Evolutionary conservation across 345 rosid species (phyloP), one percentile per base, ranked within the genome.

Genomic region (Laguncularia racemosa): DNA sequence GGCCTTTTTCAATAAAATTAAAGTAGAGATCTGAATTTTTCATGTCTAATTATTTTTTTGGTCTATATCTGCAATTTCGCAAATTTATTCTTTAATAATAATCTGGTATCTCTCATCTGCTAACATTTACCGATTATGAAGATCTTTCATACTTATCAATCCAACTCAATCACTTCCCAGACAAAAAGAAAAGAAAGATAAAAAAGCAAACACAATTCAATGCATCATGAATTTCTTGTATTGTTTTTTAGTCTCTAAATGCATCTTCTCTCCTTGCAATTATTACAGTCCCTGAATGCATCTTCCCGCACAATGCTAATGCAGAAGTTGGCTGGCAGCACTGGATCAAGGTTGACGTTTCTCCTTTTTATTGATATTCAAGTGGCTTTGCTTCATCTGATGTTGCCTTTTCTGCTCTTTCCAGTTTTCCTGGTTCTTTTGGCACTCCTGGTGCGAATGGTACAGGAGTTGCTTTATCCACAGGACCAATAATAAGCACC

Each of bases 261-360:
- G 93, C 92, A 45, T 85, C 80, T 43, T 87, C 99, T 23, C 86
- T 96, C 73, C 40, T 52, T 20, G 15, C 51, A 63, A 33, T 54
- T 53, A 47, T 53, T 72, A 71, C 86, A 90, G 99, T 72, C 96
- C 49, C 62, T 93, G 64, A 90, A 88, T 84, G 95, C 96, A 40
- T 85, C 80, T 45, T 87, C 99, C 28, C 86, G 97, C 71, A 92
- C 89, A 43, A 71, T 76, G 61, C 83, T 95, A 63, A 95, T 95
- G 97, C 85, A 69, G 74, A 95, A 85, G 87, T 76, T 95, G 69
- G 99, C 85, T 67, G 95, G 96, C 33, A 82, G 96, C 70, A 77
- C 80, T 47, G 75, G 85, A 57, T 59, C 97, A 55, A 85, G 89
- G 99, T 95, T 78, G 66, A 11, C 16, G 28, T 20, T 44, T 15